phyloP scores from a whole-genome alignment of 805 yeast genomes.

The Pichia californica region DNA sequence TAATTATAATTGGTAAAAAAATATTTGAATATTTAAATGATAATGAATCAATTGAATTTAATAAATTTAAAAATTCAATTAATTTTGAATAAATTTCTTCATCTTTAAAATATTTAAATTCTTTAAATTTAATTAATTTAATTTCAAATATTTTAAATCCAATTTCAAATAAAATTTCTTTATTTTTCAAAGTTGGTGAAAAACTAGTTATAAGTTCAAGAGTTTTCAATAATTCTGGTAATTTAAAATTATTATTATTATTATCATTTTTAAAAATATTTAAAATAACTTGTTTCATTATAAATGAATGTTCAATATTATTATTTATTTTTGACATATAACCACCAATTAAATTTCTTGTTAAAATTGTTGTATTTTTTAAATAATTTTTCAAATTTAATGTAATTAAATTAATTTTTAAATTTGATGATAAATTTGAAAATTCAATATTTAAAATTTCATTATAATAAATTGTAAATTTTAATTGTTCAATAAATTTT shows the following conservation, averaged over 20 bases:
- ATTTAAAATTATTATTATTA: not conserved
- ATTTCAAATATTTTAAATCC: slow-evolving; percentile 1
- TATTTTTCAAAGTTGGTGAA: slow-evolving; percentile 5
- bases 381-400: not conserved
- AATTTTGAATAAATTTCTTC: slow-evolving; percentile 1
- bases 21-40: no score
- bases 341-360: slow-evolving; percentile 10
- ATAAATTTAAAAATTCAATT: slow-evolving; percentile 4
- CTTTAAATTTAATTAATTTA: not conserved
- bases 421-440: slow-evolving; percentile 5
- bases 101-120: not conserved
- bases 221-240: slow-evolving; percentile 3
- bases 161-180: not conserved
- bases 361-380: not conserved
- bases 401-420: slow-evolving; percentile 3
- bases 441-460: slow-evolving; percentile 8
- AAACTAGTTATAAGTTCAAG: slow-evolving; percentile 6
- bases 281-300: not conserved
- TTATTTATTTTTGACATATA: slow-evolving; percentile 5
- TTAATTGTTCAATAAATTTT: not conserved
- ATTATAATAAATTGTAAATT: not conserved
- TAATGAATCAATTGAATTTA: not conserved
- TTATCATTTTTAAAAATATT: not conserved
- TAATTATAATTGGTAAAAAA: not conserved
- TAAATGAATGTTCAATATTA: slow-evolving; percentile 5